Base-by-base conservation (phyloP, 1,284 basidiomycete species). In the Leccinum subatratum region DNA sequence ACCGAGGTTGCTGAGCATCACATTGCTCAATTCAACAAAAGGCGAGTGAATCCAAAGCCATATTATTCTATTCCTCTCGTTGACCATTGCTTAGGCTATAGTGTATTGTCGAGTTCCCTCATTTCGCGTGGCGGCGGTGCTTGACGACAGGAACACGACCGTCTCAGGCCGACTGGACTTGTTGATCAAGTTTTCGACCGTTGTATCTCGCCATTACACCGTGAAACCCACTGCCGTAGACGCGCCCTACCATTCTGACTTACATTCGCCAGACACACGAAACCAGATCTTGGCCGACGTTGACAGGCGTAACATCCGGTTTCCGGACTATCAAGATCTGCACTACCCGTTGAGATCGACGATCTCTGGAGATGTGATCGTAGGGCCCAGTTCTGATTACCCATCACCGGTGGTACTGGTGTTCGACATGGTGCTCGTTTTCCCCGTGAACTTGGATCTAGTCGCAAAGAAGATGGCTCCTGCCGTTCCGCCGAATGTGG, bases 91-190 rank as follows among this genome's bases (percentile, higher is more conserved):
- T 32, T 73, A 39, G 37, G 37, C 37, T 71, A 71, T 39, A 39
- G 14, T 39, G 70, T 66, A 68, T 68, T 68, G 63, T 60, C 59
- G 69, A 39, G 67, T 62, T 54, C 68, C 78, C 30, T 68, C 72
- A 8, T 72, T 88, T 69, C 80, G 76, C 71, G 74, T 88, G 59
- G 86, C 85, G 3, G 83, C 85, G 4, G 76, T 86, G 63, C 79
- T 83, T 59, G 79, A 81, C 67, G 76, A 79, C 63, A 76, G 70
- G 18, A 83, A 80, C 66, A 75, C 86, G 64, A 86, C 87, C 3
- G 76, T 88, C 62, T 89, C 88, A 4, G 88, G 87, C n/a, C 80
- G 77, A 58, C 86, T 87, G 0, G 80, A 84, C 65, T 66, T 80
- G 54, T 75, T 89, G 18, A 70, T 74, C 7, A 70, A 73, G 25